Evolutionary conservation across 2,329 filamentous ascomycete species (phyloP).

Genomic region (Cladobotryum protrusum): DNA sequence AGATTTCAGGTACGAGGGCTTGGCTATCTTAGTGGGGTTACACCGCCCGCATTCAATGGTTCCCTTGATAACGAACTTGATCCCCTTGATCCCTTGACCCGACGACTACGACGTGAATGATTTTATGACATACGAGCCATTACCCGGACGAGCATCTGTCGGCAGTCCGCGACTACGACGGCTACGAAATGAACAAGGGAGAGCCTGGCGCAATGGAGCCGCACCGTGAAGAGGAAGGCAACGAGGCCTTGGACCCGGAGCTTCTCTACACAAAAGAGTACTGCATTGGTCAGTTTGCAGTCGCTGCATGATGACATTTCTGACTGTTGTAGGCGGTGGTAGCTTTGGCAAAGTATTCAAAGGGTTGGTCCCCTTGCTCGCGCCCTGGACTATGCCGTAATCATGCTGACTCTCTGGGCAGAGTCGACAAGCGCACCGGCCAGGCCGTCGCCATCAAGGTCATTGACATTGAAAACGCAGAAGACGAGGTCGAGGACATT

Average conservation of each 20-base stretch:
- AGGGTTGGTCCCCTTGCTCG: slow-evolving; percentile 50
- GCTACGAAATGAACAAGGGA: slow-evolving; percentile 25
- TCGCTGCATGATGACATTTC: slow-evolving; percentile 3
- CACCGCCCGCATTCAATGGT: not conserved
- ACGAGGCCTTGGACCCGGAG: slow-evolving; percentile 69
- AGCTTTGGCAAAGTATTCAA: slow-evolving; percentile 99
- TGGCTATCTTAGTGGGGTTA: not conserved
- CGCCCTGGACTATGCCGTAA: not conserved
- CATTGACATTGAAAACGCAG: slow-evolving; percentile 97
- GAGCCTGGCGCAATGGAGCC: no score
- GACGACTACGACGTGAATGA: not conserved
- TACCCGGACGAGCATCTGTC: no score
- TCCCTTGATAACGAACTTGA: not conserved
- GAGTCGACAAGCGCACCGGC: slow-evolving; percentile 87
- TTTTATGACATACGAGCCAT: not conserved
- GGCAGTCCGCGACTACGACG: not conserved
- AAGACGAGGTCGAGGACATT: slow-evolving; percentile 98
- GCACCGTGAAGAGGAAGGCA: slow-evolving; percentile 31
- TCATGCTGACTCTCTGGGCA: slow-evolving; percentile 27
- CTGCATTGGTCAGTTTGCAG: slow-evolving; percentile 62
- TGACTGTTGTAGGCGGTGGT: slow-evolving; percentile 63
- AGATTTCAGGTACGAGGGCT: no score
- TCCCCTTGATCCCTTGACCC: not conserved
- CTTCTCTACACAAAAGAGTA: slow-evolving; percentile 89
- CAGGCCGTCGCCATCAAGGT: slow-evolving; percentile 96